Evolutionary conservation across 345 rosid genomes (phyloP).

Genomic region (Barbarea vulgaris): DNA sequence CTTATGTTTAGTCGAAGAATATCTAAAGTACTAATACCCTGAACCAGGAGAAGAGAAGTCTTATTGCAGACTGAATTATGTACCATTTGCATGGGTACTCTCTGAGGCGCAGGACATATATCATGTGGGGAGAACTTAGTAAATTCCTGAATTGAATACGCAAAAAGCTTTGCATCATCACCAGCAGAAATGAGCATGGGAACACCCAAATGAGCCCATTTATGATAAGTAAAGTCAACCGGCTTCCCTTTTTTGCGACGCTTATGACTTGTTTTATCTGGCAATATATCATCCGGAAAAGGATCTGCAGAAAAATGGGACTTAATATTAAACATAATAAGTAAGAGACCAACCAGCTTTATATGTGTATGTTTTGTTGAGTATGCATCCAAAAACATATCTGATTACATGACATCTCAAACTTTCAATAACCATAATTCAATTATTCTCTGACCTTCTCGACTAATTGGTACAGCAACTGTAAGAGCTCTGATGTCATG

Average conservation of each 20-base stretch:
- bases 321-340: background rate
- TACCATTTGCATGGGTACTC: conserved; percentile 75
- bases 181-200: conserved; percentile 98
- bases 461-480: conserved; percentile 77
- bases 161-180: conserved; percentile 94
- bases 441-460: conserved; percentile 62
- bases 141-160: conserved; percentile 82
- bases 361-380: background rate
- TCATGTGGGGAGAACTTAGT: conserved; percentile 91
- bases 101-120: conserved; percentile 96
- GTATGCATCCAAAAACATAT: background rate
- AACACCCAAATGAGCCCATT: conserved; percentile 91
- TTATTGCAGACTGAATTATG: conserved; percentile 54
- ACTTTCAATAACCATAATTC: background rate
- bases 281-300: conserved; percentile 49
- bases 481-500: conserved; percentile 93
- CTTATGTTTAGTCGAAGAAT: conserved; percentile 57
- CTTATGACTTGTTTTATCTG: conserved; percentile 30
- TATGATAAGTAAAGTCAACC: conserved; percentile 65
- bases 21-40: conserved; percentile 65
- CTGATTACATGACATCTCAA: background rate
- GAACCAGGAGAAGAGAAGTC: conserved; percentile 75
- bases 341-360: background rate
- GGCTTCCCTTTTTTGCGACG: conserved; percentile 55
- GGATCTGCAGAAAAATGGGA: conserved; percentile 49